These are phyloP conservation scores for Scenedesmus sp. DNA, from an alignment of 163 green algal genomes.

Conservation along the genomic window DNA sequence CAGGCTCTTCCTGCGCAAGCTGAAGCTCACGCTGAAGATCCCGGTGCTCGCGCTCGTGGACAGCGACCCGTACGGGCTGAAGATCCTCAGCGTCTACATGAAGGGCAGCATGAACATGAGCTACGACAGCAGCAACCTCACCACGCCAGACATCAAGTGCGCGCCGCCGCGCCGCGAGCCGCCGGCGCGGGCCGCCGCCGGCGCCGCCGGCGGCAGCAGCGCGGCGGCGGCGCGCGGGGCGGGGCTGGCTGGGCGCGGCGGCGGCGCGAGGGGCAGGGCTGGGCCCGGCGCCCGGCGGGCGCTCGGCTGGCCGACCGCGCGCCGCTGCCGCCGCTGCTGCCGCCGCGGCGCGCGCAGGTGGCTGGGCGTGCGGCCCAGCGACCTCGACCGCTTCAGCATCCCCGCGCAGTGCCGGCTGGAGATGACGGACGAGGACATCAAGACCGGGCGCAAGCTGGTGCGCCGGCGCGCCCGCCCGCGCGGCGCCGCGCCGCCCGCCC, in stretches of 20 bases:
- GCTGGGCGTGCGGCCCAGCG: constrained; percentile 89
- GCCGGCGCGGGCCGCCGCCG: no score
- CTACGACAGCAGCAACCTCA: constrained; percentile 93
- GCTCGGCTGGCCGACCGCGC: no score
- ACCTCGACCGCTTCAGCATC: constrained; percentile 95
- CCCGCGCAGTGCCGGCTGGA: constrained; percentile 91
- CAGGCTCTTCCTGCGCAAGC: constrained; percentile 89
- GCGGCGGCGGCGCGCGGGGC: no score
- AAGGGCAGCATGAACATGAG: constrained; percentile 97
- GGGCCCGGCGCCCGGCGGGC: no score
- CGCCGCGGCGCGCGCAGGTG: no score
- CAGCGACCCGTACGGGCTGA: constrained; percentile 96
- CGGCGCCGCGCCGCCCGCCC: no score
- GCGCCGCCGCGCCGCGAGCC: no score
- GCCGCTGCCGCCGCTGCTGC: no score
- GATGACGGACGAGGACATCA: constrained; percentile 97
- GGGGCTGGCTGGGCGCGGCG: no score
- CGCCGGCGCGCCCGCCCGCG: no score
- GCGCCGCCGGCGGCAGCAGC: no score
- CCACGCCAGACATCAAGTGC: constrained; percentile 84
- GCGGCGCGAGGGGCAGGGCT: no score
- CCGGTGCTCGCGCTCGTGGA: constrained; percentile 96
- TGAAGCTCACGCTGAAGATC: constrained; percentile 91
- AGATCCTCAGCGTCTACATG: constrained; percentile 99
- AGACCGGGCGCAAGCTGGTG: constrained; percentile 90